Evolutionary conservation across 257 asterid species (phyloP).

Genomic region (Lavandula angustifolia): DNA sequence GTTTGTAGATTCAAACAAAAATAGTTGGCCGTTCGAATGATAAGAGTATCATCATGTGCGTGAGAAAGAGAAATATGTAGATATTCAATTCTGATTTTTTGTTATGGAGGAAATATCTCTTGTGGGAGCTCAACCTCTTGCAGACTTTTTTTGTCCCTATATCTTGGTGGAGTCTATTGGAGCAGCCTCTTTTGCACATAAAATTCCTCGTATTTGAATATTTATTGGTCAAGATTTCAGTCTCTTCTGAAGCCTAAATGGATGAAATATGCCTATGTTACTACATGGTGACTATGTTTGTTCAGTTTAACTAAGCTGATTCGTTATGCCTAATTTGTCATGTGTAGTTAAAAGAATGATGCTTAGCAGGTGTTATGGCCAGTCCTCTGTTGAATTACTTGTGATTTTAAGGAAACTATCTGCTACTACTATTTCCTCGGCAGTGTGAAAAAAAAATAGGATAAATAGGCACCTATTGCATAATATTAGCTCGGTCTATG

Average conservation of each 20-base stretch:
- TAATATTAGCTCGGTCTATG: neutral
- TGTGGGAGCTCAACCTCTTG: conserved; percentile 3
- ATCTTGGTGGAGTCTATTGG: neutral
- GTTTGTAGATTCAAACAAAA: neutral
- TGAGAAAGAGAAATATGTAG: too few relatives aligned
- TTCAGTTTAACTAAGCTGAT: neutral
- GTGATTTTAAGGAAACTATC: neutral
- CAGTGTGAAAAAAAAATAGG: neutral
- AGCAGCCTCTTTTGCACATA: neutral
- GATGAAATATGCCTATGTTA: neutral
- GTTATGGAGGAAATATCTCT: neutral
- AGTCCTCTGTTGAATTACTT: neutral
- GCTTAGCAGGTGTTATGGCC: conserved; percentile 12
- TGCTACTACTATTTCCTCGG: neutral
- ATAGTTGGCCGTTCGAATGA: neutral
- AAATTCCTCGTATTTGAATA: too few relatives aligned
- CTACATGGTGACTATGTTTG: neutral
- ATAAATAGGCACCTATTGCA: too few relatives aligned
- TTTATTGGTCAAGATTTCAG: neutral
- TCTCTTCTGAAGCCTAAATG: neutral
- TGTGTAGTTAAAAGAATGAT: neutral
- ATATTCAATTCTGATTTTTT: neutral
- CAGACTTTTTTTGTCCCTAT: neutral
- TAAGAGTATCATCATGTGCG: neutral
- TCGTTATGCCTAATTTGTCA: neutral